Percentiles rank a stretch among this genome's conserved stretches.
Evolutionary conservation across 2,329 filamentous ascomycete genomes (phyloP).

Genomic region (Xylaria sp.): DNA sequence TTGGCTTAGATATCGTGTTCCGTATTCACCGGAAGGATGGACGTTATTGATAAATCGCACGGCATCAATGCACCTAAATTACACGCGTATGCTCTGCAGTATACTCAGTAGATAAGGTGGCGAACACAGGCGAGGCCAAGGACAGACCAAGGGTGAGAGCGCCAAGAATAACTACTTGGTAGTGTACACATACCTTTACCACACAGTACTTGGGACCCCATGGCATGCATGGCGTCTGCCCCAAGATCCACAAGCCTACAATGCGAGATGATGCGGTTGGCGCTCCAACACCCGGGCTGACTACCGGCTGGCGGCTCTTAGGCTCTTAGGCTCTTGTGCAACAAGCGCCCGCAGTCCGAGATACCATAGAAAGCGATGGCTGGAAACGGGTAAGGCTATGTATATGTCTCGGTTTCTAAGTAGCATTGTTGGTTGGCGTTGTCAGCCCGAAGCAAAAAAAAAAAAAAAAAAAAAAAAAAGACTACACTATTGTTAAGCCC

Average conservation of each 20-base stretch:
- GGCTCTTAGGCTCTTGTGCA: slow-evolving; percentile 31
- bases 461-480: neutral
- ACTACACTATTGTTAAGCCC: slow-evolving; percentile 13
- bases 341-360: slow-evolving; percentile 19
- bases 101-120: neutral
- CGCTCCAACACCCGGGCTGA: slow-evolving; percentile 29
- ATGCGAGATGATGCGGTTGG: slow-evolving; percentile 35
- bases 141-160: neutral
- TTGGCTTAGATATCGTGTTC: slow-evolving; percentile 14
- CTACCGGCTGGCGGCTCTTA: slow-evolving; percentile 31
- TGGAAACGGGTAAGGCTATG: slow-evolving; percentile 11
- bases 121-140: neutral
- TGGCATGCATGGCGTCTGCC: slow-evolving; percentile 37
- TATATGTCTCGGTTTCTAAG: slow-evolving; percentile 11
- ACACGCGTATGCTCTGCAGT: neutral
- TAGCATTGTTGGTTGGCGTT: neutral
- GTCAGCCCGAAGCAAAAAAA: neutral
- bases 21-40: slow-evolving; percentile 15
- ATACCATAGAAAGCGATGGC: neutral
- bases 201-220: slow-evolving; percentile 2
- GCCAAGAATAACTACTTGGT: slow-evolving; percentile 14
- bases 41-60: neutral
- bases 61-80: neutral
- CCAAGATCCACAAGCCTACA: slow-evolving; percentile 28
- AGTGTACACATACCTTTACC: neutral